These are phyloP conservation scores for Citeromyces matritensis DNA, from an alignment of 805 yeast species.

Conservation along the genomic window DNA sequence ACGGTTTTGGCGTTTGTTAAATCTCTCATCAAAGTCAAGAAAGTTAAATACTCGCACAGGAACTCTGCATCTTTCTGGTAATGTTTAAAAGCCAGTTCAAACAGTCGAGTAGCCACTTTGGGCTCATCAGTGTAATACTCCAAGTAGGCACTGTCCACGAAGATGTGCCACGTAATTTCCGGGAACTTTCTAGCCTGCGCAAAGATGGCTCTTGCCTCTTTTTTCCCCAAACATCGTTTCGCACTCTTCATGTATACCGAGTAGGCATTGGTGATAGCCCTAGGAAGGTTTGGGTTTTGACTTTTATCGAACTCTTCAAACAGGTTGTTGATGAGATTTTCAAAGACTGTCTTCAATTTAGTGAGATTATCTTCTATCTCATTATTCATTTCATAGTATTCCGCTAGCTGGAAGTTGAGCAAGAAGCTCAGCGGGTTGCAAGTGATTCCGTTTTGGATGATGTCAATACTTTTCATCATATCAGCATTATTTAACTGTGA, in stretches of 20 bases:
- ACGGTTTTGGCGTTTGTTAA: conserved; percentile 62
- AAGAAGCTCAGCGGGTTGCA: conserved; percentile 62
- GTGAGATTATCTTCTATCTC: conserved; percentile 16
- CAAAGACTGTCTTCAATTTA: conserved; percentile 34
- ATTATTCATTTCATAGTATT: conserved; percentile 45
- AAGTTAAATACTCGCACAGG: conserved; percentile 55
- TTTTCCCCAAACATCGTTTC: conserved; percentile 31
- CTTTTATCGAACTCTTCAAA: conserved; percentile 16
- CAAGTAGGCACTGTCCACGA: conserved; percentile 67
- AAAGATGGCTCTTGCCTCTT: conserved; percentile 60
- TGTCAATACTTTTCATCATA: conserved; percentile 14
- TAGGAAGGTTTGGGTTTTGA: no score
- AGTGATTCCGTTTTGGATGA: conserved; percentile 36
- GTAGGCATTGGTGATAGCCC: conserved; percentile 47
- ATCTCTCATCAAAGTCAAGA: conserved; percentile 52
- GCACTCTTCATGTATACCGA: conserved; percentile 56
- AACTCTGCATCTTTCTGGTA: conserved; percentile 38
- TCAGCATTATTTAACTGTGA: conserved; percentile 4
- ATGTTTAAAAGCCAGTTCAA: conserved; percentile 61
- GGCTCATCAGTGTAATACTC: conserved; percentile 58
- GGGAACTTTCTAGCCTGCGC: conserved; percentile 50
- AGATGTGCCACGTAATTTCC: conserved; percentile 60
- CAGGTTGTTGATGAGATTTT: conserved; percentile 31
- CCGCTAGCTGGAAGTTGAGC: conserved; percentile 53
- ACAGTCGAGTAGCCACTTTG: conserved; percentile 59